phyloP scores from a whole-genome alignment of 2,329 filamentous ascomycete species.

The Neoascochyta sp. region DNA sequence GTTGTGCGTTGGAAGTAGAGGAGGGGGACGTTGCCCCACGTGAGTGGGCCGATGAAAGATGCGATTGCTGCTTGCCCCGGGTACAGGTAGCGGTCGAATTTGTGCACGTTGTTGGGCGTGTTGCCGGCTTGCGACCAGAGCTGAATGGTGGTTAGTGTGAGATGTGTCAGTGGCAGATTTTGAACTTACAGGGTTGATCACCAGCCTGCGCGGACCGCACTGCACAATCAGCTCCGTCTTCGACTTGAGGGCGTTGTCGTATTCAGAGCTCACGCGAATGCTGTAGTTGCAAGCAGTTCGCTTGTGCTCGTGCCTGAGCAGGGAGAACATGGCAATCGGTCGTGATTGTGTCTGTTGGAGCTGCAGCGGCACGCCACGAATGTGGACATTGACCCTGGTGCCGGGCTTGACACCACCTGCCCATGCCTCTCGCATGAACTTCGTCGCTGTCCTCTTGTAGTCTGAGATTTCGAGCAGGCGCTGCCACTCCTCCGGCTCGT shows the following conservation, averaged over 20 bases:
- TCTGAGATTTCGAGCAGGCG: slow-evolving; percentile 83
- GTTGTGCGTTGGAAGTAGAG: slow-evolving; percentile 73
- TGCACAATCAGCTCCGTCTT: slow-evolving; percentile 92
- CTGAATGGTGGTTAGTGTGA: slow-evolving; percentile 7
- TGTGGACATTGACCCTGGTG: slow-evolving; percentile 74
- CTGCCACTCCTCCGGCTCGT: slow-evolving; percentile 87
- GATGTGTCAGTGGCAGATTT: neutral
- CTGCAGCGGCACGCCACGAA: slow-evolving; percentile 57
- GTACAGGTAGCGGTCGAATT: slow-evolving; percentile 88
- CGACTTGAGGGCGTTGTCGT: slow-evolving; percentile 72
- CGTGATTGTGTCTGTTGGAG: slow-evolving; percentile 52
- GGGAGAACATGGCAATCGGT: slow-evolving; percentile 75
- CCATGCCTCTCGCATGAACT: slow-evolving; percentile 74
- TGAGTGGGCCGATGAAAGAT: slow-evolving; percentile 83
- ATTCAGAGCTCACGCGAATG: slow-evolving; percentile 77
- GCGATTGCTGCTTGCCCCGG: slow-evolving; percentile 87
- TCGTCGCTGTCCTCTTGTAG: slow-evolving; percentile 78
- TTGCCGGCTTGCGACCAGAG: slow-evolving; percentile 85
- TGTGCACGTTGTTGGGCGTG: slow-evolving; percentile 95
- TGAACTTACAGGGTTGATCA: slow-evolving; percentile 66
- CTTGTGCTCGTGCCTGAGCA: slow-evolving; percentile 94
- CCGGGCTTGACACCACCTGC: slow-evolving; percentile 84
- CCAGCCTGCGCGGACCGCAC: slow-evolving; percentile 79
- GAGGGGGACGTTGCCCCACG: slow-evolving; percentile 87
- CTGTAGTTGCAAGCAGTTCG: slow-evolving; percentile 80